Evolutionary conservation across 305 asterid species (phyloP).

Genomic region (Rubia balearica): DNA sequence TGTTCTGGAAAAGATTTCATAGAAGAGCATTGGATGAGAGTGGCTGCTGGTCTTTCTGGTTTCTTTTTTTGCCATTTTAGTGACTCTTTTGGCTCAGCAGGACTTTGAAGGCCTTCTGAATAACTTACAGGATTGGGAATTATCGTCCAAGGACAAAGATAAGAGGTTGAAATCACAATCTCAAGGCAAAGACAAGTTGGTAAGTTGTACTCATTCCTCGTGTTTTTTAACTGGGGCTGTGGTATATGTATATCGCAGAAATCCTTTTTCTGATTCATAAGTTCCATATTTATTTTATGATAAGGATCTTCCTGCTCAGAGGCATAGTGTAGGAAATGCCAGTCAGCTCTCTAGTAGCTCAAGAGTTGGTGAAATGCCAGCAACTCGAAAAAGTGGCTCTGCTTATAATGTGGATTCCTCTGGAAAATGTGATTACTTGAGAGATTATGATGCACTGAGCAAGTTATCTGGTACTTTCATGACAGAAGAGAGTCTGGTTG

Average conservation of each 20-base stretch:
- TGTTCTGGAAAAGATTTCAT: slow-evolving; percentile 1
- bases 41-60: slow-evolving; percentile 11
- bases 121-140: slow-evolving; percentile 92
- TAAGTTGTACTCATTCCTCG: slow-evolving; percentile 24
- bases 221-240: not conserved
- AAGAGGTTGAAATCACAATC: slow-evolving; percentile 58
- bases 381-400: slow-evolving; percentile 17
- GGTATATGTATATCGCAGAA: not conserved
- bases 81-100: slow-evolving; percentile 34
- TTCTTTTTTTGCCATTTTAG: slow-evolving; percentile 12
- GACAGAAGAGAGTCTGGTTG: slow-evolving; percentile 47
- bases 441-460: slow-evolving; percentile 50
- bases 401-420: slow-evolving; percentile 27
- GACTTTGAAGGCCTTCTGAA: slow-evolving; percentile 68
- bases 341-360: slow-evolving; percentile 28
- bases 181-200: slow-evolving; percentile 41
- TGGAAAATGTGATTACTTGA: slow-evolving; percentile 39
- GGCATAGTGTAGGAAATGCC: slow-evolving; percentile 26
- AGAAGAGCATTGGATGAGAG: not conserved
- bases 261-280: not conserved
- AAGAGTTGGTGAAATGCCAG: slow-evolving; percentile 29
- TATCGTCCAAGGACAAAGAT: slow-evolving; percentile 61
- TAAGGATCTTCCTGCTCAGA: slow-evolving; percentile 35
- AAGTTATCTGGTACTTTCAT: slow-evolving; percentile 42
- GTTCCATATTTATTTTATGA: not conserved